Percentiles rank a stretch among this genome's conserved stretches.
Evolutionary conservation across 352 stramenopile species (phyloP).

Genomic region (Pythium dissotocum): DNA sequence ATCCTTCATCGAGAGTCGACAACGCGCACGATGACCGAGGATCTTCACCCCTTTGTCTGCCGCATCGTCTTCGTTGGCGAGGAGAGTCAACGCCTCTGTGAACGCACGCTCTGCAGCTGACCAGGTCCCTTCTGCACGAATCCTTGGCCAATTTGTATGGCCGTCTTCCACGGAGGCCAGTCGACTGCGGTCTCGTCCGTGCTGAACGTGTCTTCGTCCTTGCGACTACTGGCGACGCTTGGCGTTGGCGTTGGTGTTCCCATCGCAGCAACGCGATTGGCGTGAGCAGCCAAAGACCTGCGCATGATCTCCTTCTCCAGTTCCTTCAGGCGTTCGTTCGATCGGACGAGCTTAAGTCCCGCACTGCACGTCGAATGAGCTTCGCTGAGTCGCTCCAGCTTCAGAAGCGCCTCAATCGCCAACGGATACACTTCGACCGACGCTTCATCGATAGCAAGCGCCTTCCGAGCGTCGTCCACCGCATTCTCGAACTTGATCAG

Average conservation of each 20-base stretch:
- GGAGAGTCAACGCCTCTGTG: background rate
- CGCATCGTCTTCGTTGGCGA: no score
- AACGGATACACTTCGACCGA: background rate
- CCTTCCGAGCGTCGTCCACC: background rate
- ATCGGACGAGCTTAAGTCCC: background rate
- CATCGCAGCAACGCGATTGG: no score
- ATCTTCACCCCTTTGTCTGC: background rate
- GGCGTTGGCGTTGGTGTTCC: no score
- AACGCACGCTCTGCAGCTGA: background rate
- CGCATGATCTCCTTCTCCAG: background rate
- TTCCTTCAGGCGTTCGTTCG: background rate
- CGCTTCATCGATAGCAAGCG: background rate
- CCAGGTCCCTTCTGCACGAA: background rate
- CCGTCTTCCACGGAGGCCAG: no score
- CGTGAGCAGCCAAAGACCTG: background rate
- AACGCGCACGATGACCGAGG: constrained; percentile 13
- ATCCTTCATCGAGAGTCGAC: background rate
- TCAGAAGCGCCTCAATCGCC: background rate
- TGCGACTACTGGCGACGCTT: no score
- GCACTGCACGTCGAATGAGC: background rate
- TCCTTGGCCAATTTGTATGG: background rate
- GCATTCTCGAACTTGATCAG: background rate
- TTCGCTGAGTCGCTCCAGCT: background rate
- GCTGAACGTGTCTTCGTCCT: no score
- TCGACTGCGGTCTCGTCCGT: no score